These are phyloP conservation scores for Mycena floridula DNA, from an alignment of 768 basidiomycete species.

Conservation along the genomic window DNA sequence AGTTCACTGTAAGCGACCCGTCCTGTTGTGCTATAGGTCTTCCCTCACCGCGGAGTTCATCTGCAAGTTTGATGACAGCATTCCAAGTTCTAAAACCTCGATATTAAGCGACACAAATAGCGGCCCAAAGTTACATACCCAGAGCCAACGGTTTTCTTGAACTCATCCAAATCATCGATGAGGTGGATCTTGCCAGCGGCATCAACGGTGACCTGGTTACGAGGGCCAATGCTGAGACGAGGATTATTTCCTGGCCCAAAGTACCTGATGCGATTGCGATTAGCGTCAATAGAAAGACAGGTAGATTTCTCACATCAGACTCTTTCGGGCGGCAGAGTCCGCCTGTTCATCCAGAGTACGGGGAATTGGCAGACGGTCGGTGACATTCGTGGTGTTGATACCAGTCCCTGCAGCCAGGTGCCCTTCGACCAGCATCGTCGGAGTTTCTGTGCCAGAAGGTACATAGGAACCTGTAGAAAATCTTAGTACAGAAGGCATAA, in stretches of 20 bases:
- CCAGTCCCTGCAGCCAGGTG: slow-evolving; percentile 35
- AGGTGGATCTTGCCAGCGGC: slow-evolving; percentile 83
- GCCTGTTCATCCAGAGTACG: slow-evolving; percentile 81
- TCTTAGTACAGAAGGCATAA: too few species aligned
- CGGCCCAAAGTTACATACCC: too few species aligned
- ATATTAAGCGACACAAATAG: too few species aligned
- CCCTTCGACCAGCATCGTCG: slow-evolving; percentile 61
- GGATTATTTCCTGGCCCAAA: slow-evolving; percentile 82
- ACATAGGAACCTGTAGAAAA: slow-evolving; percentile 76
- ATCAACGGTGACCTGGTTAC: slow-evolving; percentile 87
- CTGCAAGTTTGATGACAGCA: slow-evolving; percentile 73
- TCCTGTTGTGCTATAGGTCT: too few species aligned
- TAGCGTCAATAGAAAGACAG: too few species aligned
- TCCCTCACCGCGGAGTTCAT: slow-evolving; percentile 83
- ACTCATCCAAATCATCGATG: slow-evolving; percentile 77
- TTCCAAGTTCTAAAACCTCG: slow-evolving; percentile 77
- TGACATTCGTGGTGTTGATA: slow-evolving; percentile 38
- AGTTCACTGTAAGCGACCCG: too few species aligned
- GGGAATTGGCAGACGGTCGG: slow-evolving; percentile 60
- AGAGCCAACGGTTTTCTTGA: slow-evolving; percentile 61
- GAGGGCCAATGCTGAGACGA: slow-evolving; percentile 71
- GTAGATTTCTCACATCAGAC: too few species aligned
- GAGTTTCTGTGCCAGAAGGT: slow-evolving; percentile 72
- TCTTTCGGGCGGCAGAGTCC: slow-evolving; percentile 82
- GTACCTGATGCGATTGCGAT: too few species aligned